phyloP scores from a whole-genome alignment of 2,329 filamentous ascomycete species.

The Phialocephala subalpina region DNA sequence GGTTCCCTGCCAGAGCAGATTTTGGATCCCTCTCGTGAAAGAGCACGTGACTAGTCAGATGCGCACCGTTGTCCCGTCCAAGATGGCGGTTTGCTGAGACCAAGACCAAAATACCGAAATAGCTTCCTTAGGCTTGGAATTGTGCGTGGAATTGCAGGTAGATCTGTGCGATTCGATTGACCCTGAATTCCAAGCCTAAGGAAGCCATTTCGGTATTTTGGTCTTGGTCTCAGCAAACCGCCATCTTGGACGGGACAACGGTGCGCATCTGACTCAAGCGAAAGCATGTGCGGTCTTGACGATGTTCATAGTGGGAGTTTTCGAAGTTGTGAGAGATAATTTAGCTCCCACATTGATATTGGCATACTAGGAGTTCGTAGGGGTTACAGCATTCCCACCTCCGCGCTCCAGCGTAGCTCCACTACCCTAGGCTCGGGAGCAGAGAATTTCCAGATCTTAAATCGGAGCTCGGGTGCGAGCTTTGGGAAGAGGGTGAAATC shows the following conservation, averaged over 20 bases:
- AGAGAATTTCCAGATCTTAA: conserved; percentile 9
- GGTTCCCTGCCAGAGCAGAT: conserved; percentile 13
- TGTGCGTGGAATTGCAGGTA: too few relatives aligned
- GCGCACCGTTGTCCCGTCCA: too few relatives aligned
- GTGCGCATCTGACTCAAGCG: conserved; percentile 7
- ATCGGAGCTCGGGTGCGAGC: conserved; percentile 8
- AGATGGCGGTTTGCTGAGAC: too few relatives aligned
- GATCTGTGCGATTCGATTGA: too few relatives aligned
- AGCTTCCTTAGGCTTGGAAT: too few relatives aligned
- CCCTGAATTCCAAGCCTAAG: too few relatives aligned
- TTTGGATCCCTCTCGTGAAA: conserved; percentile 12
- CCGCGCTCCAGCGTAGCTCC: conserved; percentile 5
- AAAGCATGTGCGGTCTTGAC: conserved; percentile 7
- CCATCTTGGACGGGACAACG: too few relatives aligned
- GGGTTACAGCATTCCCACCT: conserved; percentile 7
- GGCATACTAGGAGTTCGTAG: conserved; percentile 8
- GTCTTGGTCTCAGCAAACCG: too few relatives aligned
- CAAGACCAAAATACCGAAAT: too few relatives aligned
- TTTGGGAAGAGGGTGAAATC: conserved; percentile 7
- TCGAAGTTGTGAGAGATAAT: conserved; percentile 2
- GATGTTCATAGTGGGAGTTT: conserved; percentile 9
- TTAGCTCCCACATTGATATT: conserved; percentile 6
- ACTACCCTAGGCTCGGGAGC: not conserved
- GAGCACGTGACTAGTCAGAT: not conserved
- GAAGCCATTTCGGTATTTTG: too few relatives aligned